A percentile compares a stretch with the other conserved stretches of the same genome.
Conservation (phyloP, 2,329 filamentous ascomycete species). For the Fusarium piperis region DNA sequence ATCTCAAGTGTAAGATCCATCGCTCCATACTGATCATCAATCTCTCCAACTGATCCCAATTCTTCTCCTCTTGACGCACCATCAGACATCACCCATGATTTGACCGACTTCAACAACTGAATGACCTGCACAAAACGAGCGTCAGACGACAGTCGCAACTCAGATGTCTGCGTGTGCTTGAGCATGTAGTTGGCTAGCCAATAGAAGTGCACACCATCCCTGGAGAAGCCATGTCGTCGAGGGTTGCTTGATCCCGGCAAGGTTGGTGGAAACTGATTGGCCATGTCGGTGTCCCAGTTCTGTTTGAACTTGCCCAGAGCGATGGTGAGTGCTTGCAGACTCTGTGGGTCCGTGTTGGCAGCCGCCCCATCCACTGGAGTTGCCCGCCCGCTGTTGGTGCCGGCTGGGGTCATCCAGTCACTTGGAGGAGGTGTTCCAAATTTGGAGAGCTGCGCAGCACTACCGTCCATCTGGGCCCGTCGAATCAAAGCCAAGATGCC, state of each 20-base stretch:
- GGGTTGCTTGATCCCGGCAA: constrained; percentile 58
- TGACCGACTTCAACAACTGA: constrained; percentile 67
- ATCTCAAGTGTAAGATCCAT: constrained; percentile 75
- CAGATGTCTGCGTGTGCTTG: constrained; percentile 63
- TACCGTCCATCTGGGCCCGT: constrained; percentile 54
- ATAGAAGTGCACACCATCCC: constrained; percentile 78
- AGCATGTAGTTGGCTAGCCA: constrained; percentile 75
- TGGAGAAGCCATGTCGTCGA: constrained; percentile 73
- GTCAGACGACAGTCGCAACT: constrained; percentile 67
- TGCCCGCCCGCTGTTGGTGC: constrained; percentile 54
- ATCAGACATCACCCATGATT: constrained; percentile 69
- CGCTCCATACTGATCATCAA: constrained; percentile 73
- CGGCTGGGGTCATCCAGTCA: constrained; percentile 63
- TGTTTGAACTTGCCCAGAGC: constrained; percentile 78
- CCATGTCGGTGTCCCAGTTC: constrained; percentile 76
- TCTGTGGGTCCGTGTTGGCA: constrained; percentile 54
- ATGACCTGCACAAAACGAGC: constrained; percentile 69
- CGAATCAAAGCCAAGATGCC: constrained; percentile 71
- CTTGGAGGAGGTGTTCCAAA: constrained; percentile 67
- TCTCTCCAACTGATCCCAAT: constrained; percentile 73
- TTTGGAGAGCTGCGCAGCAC: constrained; percentile 47
- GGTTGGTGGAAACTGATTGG: constrained; percentile 69
- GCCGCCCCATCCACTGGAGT: constrained; percentile 55
- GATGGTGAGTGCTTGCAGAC: constrained; percentile 59
- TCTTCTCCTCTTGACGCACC: constrained; percentile 73